Percentiles rank a stretch among this genome's conserved stretches.
Evolutionary conservation across 2,329 filamentous ascomycete species (phyloP).

Genomic region (Fonsecaea pedrosoi): DNA sequence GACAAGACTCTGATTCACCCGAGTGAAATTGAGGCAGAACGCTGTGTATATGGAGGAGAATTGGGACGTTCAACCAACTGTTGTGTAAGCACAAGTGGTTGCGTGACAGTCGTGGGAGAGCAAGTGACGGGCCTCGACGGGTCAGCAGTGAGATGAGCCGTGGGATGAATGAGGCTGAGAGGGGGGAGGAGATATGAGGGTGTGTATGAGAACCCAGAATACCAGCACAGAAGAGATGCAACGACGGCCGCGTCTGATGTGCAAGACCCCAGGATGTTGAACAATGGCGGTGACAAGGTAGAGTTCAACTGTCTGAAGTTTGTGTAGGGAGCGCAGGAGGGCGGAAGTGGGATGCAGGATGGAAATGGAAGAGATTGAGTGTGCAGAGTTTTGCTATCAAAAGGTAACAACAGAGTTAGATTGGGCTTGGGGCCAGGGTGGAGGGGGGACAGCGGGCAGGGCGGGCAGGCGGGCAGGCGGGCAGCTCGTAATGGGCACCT

Average conservation of each 20-base stretch:
- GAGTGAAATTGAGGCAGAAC: slow-evolving; percentile 31
- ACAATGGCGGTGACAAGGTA: slow-evolving; percentile 9
- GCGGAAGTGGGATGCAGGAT: slow-evolving; percentile 14
- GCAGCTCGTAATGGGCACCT: slow-evolving; percentile 3
- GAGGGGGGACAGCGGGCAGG: neutral
- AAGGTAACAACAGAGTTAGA: slow-evolving; percentile 27
- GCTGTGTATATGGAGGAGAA: slow-evolving; percentile 24
- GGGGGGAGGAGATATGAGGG: slow-evolving; percentile 11
- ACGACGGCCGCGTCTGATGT: slow-evolving; percentile 6
- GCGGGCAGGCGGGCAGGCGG: neutral
- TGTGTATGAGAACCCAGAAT: slow-evolving; percentile 24
- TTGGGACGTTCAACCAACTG: slow-evolving; percentile 22
- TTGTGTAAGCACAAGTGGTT: slow-evolving; percentile 30
- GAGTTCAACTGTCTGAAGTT: neutral
- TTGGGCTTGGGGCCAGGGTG: slow-evolving; percentile 23
- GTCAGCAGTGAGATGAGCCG: slow-evolving; percentile 35
- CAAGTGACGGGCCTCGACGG: slow-evolving; percentile 20
- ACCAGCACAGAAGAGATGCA: slow-evolving; percentile 13
- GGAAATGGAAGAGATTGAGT: slow-evolving; percentile 24
- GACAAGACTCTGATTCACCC: slow-evolving; percentile 25
- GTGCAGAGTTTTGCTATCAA: slow-evolving; percentile 35
- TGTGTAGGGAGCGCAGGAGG: slow-evolving; percentile 3
- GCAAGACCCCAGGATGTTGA: slow-evolving; percentile 3
- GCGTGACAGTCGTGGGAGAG: slow-evolving; percentile 26
- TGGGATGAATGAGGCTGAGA: slow-evolving; percentile 23